Conservation (phyloP, 441 rosid species). For the Erodium moschatum region DNA sequence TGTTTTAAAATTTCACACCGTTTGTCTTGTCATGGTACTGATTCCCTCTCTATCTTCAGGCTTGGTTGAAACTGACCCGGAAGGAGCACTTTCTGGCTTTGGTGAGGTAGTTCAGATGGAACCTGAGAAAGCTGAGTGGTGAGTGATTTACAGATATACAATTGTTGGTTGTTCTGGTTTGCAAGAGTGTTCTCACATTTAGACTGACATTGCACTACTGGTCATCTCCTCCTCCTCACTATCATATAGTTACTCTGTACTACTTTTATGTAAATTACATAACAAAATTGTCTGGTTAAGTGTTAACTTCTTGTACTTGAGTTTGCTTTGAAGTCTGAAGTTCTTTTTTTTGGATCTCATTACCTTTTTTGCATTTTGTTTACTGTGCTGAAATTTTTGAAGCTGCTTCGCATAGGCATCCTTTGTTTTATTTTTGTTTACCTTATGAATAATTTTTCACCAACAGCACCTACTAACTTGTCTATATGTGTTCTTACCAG, state of each 20-base stretch:
- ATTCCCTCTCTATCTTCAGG: slow-evolving; percentile 29
- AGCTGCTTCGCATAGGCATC: background rate
- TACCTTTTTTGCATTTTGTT: background rate
- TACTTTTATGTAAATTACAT: background rate
- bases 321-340: background rate
- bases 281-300: background rate
- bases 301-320: background rate
- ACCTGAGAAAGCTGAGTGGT: slow-evolving; percentile 98
- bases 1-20: background rate
- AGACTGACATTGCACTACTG: background rate
- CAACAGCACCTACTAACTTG: background rate
- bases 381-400: background rate
- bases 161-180: no score
- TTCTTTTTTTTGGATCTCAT: background rate
- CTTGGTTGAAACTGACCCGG: slow-evolving; percentile 84
- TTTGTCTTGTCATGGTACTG: slow-evolving; percentile 4
- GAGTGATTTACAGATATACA: slow-evolving; percentile 16
- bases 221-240: background rate
- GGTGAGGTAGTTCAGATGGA: slow-evolving; percentile 91
- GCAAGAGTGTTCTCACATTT: background rate
- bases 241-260: background rate
- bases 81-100: slow-evolving; percentile 89
- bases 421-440: background rate
- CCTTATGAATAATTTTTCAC: background rate
- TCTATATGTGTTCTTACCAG: slow-evolving; percentile 27